A percentile compares a stretch with the other conserved stretches of the same genome.
Evolutionary conservation across 2,329 filamentous ascomycete species (phyloP).

Genomic region (Monosporascus sp.): DNA sequence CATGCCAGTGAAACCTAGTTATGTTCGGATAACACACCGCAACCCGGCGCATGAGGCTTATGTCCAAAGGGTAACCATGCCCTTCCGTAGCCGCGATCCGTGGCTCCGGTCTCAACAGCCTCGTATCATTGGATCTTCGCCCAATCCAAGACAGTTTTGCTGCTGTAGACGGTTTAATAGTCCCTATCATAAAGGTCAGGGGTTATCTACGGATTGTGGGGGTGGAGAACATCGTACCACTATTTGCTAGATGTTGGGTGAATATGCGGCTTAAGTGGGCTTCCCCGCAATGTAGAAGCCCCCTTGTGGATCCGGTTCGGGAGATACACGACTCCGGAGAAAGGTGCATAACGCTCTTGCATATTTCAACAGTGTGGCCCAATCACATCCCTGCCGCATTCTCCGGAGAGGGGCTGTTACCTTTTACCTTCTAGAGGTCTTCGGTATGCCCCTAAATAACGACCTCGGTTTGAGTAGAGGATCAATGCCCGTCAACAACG

Average conservation of each 20-base stretch:
- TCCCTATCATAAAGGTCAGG: neutral
- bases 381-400: neutral
- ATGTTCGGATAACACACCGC: no score
- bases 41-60: no score
- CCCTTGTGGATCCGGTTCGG: neutral
- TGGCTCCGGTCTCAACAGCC: no score
- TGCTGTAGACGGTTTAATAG: neutral
- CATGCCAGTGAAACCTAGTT: no score
- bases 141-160: no score
- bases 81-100: no score
- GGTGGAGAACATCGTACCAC: neutral
- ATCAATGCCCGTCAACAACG: neutral
- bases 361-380: neutral
- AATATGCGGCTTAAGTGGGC: neutral
- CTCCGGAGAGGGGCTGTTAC: neutral
- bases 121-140: no score
- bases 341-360: neutral
- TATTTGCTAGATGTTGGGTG: neutral
- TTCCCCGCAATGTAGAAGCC: neutral
- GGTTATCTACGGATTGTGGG: neutral
- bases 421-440: neutral
- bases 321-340: neutral
- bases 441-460: neutral
- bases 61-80: no score
- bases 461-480: neutral